Conservation (phyloP, 2,329 filamentous ascomycete species). For the Calonectria pauciramosa region DNA sequence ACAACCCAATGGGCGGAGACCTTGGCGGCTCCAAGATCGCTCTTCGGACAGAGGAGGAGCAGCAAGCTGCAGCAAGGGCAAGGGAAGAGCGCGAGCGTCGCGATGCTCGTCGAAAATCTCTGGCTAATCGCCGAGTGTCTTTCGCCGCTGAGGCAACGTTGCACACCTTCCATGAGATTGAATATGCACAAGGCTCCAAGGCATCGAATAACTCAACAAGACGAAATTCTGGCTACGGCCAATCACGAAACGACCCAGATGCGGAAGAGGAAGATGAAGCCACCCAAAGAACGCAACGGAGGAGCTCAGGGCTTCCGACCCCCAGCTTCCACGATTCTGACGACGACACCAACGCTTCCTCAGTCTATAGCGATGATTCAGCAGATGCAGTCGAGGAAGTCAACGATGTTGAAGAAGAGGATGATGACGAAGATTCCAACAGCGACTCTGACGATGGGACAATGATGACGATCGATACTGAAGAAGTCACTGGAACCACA, state of each 20-base stretch:
- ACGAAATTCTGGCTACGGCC: constrained; percentile 68
- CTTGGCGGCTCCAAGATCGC: constrained; percentile 69
- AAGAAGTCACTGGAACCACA: constrained; percentile 81
- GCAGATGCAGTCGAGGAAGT: constrained; percentile 69
- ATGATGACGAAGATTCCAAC: constrained; percentile 58
- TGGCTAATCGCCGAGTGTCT: constrained; percentile 93
- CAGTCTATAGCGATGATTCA: constrained; percentile 79
- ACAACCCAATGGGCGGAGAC: constrained; percentile 41
- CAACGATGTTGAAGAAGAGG: constrained; percentile 62
- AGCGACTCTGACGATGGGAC: constrained; percentile 81
- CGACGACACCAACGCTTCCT: constrained; percentile 80
- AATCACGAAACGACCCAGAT: constrained; percentile 58
- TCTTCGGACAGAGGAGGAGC: constrained; percentile 77
- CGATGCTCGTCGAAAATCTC: constrained; percentile 91
- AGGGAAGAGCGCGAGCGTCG: constrained; percentile 81
- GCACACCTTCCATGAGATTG: constrained; percentile 96
- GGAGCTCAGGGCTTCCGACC: constrained; percentile 76
- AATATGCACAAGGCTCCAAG: constrained; percentile 89
- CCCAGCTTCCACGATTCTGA: constrained; percentile 76
- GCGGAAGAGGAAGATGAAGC: constrained; percentile 66
- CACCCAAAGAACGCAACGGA: constrained; percentile 68
- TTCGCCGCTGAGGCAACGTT: constrained; percentile 98
- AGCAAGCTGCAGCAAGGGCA: constrained; percentile 77
- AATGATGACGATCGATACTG: constrained; percentile 85
- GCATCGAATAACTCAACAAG: constrained; percentile 83